Percentiles rank a stretch among this genome's conserved stretches.
Conservation (phyloP, 257 asterid species). For the Forsythia suspensa region DNA sequence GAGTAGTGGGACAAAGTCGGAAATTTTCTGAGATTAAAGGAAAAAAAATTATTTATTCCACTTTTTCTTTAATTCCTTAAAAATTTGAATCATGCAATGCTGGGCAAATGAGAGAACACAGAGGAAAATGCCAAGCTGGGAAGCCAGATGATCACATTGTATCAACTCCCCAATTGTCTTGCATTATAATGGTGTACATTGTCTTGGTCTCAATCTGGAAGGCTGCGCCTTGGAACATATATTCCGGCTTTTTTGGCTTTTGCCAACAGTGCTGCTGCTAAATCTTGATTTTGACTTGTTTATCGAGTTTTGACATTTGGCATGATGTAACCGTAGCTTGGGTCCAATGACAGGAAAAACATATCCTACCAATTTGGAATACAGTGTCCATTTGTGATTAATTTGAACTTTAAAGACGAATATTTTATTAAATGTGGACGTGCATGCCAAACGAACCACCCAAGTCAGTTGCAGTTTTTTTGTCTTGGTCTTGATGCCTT, state of each 20-base stretch:
- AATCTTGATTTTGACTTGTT: background rate
- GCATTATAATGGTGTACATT: background rate
- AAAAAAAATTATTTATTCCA: background rate
- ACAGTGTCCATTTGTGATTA: background rate
- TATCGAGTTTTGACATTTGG: background rate
- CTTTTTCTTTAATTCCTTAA: background rate
- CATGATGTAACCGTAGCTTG: background rate
- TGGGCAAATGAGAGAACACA: background rate
- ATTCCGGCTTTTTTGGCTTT: background rate
- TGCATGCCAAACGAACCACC: background rate
- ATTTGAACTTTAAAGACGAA: background rate
- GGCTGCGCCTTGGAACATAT: background rate
- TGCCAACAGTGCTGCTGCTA: background rate
- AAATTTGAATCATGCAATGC: background rate
- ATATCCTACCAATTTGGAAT: background rate
- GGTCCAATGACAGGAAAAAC: background rate
- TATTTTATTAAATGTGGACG: background rate
- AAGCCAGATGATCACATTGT: background rate
- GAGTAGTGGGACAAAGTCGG: background rate
- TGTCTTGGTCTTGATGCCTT: background rate
- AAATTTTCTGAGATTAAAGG: background rate
- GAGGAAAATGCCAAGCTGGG: background rate
- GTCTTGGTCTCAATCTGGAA: background rate
- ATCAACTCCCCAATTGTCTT: background rate
- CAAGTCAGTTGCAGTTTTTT: background rate